Base-by-base conservation (phyloP, 768 basidiomycete species). In the Suillus paluster region DNA sequence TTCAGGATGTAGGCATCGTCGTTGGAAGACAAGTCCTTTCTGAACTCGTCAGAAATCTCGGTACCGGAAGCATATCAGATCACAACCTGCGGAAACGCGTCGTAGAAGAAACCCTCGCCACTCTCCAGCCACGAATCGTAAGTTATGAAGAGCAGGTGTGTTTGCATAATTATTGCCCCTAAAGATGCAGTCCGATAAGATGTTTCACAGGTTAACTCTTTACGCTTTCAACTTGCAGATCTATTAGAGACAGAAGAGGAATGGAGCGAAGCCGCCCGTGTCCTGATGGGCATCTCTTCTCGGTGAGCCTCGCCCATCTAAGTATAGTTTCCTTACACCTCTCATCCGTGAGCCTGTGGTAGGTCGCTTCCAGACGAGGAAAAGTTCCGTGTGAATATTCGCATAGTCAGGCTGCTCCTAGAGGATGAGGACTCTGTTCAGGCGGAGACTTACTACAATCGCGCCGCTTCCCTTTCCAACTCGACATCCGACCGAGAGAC, bases 381-480 rank as follows among this genome's bases (percentile, higher is more conserved):
- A 57, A 97, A 95, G 74, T 85, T 99, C 41, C 85, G 85, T 30
- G 84, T 97, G 41, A 97, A 98, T 72, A 88, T 99, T 62, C 91
- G 96, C 61, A 97, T 99, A 66, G 93, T 99, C 57, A 89, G 97
- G 19, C 83, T 99, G 6, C 83, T 97, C 21, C 83, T 99, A 38
- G 97, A 99, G 79, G 95, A 97, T 59, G 95, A 97, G 73, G 97
- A 99, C 71, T 94, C 93, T 5, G 91, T 96, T 2, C 93, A 95
- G 75, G 97, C 97, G n/a, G 97, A 99, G 73, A 93, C 95, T 2
- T 99, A 95, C 77, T 97, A 97, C 75, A 97, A 96, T 71, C 92
- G 97, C 59, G 97, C 97, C 21, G 93, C 95, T 1, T 85, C 95
- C 23, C 84, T 98, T 23, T 88, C 94, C 25, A 91, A 95, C 73